phyloP scores from a whole-genome alignment of 345 rosid genomes.

The Aethionema arabicum region DNA sequence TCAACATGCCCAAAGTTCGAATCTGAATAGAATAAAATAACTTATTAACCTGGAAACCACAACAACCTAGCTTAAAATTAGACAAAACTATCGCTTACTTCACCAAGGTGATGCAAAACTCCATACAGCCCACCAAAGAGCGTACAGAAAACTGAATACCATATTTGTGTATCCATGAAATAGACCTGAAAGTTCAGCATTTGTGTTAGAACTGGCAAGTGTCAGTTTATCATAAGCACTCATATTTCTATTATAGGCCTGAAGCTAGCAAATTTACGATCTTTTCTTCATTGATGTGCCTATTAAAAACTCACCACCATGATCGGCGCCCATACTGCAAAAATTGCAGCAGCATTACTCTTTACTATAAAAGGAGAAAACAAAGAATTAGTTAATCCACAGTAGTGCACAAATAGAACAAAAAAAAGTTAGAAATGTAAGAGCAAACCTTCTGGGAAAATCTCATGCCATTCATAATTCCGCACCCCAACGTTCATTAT shows the following conservation, averaged over 20 bases:
- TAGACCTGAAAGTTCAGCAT: constrained; percentile 58
- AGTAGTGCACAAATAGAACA: constrained; percentile 9
- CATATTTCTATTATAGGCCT: neutral
- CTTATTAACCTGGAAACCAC: constrained; percentile 31
- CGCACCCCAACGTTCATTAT: constrained; percentile 72
- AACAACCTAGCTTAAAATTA: constrained; percentile 9
- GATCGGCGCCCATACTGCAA: constrained; percentile 95
- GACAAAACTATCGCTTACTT: constrained; percentile 51
- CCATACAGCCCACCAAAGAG: constrained; percentile 92
- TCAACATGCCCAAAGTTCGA: constrained; percentile 92
- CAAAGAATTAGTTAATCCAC: constrained; percentile 17
- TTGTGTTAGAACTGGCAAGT: neutral
- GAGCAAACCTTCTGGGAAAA: constrained; percentile 72
- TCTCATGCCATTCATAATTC: constrained; percentile 81
- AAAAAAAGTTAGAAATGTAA: neutral
- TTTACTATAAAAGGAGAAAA: constrained; percentile 52
- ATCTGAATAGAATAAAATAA: constrained; percentile 49
- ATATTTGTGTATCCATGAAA: constrained; percentile 96
- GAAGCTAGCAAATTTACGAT: neutral
- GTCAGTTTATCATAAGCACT: constrained; percentile 7
- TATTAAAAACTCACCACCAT: constrained; percentile 65
- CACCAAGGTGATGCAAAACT: constrained; percentile 95
- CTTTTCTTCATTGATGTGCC: neutral
- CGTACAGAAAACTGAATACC: constrained; percentile 96
- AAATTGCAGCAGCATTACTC: constrained; percentile 85